These are phyloP conservation scores for Gracilariopsis chorda DNA, from an alignment of 23 red algal species.

Conservation along the genomic window DNA sequence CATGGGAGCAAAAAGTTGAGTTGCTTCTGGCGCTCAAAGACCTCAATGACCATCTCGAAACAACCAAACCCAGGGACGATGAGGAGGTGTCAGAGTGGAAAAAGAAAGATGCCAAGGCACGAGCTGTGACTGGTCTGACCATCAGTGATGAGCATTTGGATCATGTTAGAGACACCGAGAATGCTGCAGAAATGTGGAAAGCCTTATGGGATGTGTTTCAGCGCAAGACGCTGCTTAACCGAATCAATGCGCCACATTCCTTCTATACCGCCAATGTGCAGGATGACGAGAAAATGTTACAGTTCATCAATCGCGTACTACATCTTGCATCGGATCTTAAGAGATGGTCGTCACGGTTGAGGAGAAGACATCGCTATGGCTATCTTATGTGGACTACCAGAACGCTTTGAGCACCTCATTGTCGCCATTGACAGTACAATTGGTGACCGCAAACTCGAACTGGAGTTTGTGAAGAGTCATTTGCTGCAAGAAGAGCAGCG, in stretches of 20 bases:
- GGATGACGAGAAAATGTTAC: conserved; percentile 21
- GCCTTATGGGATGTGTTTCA: conserved; percentile 34
- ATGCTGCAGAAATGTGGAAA: conserved; percentile 15
- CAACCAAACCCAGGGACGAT: background rate
- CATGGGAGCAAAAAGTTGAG: background rate
- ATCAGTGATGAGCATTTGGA: conserved; percentile 11
- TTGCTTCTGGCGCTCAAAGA: background rate
- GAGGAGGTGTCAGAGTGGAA: background rate
- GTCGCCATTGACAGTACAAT: conserved; percentile 5
- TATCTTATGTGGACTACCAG: background rate
- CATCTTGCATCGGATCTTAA: conserved; percentile 23
- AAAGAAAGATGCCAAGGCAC: background rate
- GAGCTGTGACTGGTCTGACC: conserved; percentile 20
- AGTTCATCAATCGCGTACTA: conserved; percentile 7
- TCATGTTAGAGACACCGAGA: background rate
- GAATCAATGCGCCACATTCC: background rate
- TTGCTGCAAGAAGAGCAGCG: conserved; percentile 10
- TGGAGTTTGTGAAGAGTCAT: conserved; percentile 39
- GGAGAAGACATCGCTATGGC: conserved; percentile 20
- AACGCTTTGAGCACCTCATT: conserved; percentile 16
- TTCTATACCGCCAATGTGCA: conserved; percentile 23
- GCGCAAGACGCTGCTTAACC: background rate
- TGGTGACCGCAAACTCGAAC: background rate
- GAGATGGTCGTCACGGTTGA: background rate
- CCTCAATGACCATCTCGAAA: background rate